These are phyloP conservation scores for Fusarium temperatum DNA, from an alignment of 2,329 filamentous ascomycete genomes.

Conservation along the genomic window DNA sequence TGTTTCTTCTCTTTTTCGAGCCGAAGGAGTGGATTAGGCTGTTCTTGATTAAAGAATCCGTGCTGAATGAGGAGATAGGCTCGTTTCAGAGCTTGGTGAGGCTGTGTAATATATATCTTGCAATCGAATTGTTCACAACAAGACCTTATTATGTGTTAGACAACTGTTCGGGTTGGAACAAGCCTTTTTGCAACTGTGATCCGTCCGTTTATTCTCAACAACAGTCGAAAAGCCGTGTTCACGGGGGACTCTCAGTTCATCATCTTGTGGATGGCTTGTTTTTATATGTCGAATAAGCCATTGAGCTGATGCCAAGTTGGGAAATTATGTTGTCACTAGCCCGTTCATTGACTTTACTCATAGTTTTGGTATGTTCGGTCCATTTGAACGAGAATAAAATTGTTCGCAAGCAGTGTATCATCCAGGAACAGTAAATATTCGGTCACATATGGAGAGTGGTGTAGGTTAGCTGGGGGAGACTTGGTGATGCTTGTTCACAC, in stretches of 20 bases:
- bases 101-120: not conserved
- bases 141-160: not conserved
- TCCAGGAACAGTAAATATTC: not conserved
- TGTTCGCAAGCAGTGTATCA: too few species aligned
- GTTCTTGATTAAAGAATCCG: not conserved
- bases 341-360: too few species aligned
- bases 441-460: not conserved
- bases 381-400: too few species aligned
- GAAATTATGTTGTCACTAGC: fast-evolving
- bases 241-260: not conserved
- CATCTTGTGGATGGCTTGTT: not conserved
- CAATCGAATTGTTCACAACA: not conserved
- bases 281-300: not conserved
- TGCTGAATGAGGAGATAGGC: not conserved
- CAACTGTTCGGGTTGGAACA: not conserved
- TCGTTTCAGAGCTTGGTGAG: not conserved
- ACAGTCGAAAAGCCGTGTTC: not conserved
- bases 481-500: too few species aligned
- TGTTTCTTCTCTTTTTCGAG: not conserved
- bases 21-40: not conserved
- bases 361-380: too few species aligned
- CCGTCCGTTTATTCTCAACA: not conserved
- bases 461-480: not conserved
- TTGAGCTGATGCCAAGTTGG: not conserved
- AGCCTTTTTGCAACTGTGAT: not conserved